Conservation (phyloP, 768 basidiomycete genomes). For the Russula lepida region DNA sequence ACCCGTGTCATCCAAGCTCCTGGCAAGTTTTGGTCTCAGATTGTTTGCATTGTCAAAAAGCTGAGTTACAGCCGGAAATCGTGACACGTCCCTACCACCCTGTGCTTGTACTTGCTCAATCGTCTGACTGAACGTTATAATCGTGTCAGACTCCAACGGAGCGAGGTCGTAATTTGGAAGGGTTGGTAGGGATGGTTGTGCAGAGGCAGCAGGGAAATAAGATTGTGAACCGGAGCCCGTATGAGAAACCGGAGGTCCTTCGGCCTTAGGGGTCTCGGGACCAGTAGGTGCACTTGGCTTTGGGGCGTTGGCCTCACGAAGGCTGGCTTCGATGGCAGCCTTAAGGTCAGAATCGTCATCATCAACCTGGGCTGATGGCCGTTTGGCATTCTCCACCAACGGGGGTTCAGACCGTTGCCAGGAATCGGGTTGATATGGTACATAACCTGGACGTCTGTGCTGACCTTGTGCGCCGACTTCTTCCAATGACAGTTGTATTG, state of each 20-base stretch:
- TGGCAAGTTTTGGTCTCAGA: conserved; percentile 71
- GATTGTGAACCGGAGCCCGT: conserved; percentile 35
- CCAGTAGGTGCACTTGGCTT: conserved; percentile 70
- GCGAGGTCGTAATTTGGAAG: conserved; percentile 75
- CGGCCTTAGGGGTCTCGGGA: conserved; percentile 42
- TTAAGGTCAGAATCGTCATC: conserved; percentile 89
- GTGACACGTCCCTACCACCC: conserved; percentile 67
- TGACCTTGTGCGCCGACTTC: conserved; percentile 50
- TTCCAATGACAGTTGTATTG: conserved; percentile 84
- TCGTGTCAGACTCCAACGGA: conserved; percentile 73
- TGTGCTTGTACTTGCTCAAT: conserved; percentile 76
- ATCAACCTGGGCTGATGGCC: conserved; percentile 29
- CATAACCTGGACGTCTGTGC: conserved; percentile 51
- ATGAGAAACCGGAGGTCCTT: conserved; percentile 33
- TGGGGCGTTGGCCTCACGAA: conserved; percentile 76
- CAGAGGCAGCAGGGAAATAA: conserved; percentile 35
- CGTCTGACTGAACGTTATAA: conserved; percentile 86
- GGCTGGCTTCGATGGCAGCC: conserved; percentile 91
- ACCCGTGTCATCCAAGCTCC: conserved; percentile 76
- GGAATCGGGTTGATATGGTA: conserved; percentile 50
- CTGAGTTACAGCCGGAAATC: conserved; percentile 78
- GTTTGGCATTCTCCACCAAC: conserved; percentile 33
- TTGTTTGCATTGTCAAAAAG: conserved; percentile 76
- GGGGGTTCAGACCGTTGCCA: conserved; percentile 69
- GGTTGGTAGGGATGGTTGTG: conserved; percentile 40